Conservation (phyloP, 306 rosid genomes). For the Clitoria ternatea region DNA sequence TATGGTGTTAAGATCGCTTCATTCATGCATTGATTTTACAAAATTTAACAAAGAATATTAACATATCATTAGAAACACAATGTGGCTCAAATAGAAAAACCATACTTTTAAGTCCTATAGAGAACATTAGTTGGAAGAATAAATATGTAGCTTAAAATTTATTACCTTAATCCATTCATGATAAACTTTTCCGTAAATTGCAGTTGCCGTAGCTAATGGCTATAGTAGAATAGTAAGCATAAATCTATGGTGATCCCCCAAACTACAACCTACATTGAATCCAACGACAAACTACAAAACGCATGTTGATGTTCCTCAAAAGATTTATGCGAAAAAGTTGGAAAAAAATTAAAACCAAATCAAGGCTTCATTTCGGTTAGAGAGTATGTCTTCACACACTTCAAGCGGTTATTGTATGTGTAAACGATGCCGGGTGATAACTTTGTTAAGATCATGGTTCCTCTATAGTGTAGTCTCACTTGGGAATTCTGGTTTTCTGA, state of each 20-base stretch:
- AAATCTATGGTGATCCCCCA: not conserved
- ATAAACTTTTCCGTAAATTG: slow-evolving; percentile 12
- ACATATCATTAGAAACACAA: too few species aligned
- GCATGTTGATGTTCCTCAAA: not conserved
- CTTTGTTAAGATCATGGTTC: slow-evolving; percentile 29
- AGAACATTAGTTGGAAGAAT: too few species aligned
- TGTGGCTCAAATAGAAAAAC: too few species aligned
- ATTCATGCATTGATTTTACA: too few species aligned
- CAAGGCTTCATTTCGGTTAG: slow-evolving; percentile 30
- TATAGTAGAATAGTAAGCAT: not conserved
- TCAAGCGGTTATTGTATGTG: slow-evolving; percentile 51
- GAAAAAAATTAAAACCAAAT: too few species aligned
- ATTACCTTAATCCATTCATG: too few species aligned
- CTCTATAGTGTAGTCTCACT: slow-evolving; percentile 54
- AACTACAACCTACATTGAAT: not conserved
- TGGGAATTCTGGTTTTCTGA: slow-evolving; percentile 39
- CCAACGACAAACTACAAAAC: not conserved
- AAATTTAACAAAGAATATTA: too few species aligned
- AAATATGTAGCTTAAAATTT: too few species aligned
- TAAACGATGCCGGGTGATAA: slow-evolving; percentile 47
- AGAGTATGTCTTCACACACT: slow-evolving; percentile 49
- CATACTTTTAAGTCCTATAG: too few species aligned
- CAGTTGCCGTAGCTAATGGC: not conserved
- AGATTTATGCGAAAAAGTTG: not conserved
- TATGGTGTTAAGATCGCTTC: too few species aligned